Conservation (phyloP, 371 early-diverging fungal genomes). For the Fennellomyces sp. region DNA sequence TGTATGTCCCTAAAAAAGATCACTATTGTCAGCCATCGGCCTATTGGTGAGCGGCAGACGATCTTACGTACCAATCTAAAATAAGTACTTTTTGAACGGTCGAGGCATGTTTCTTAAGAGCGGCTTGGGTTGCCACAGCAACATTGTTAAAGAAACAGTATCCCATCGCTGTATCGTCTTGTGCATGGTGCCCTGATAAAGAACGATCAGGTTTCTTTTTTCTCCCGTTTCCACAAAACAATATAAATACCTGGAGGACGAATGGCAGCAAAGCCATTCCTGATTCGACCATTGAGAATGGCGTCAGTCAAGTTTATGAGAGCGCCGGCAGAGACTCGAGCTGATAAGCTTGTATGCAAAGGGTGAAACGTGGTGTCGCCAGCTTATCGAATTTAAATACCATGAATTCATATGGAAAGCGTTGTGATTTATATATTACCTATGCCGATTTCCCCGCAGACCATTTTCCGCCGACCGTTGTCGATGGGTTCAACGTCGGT, state of each 20-base stretch:
- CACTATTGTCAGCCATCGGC: neutral
- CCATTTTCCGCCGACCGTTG: constrained; percentile 50
- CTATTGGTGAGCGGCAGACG: neutral
- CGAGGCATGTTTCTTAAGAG: constrained; percentile 48
- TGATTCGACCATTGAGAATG: constrained; percentile 53
- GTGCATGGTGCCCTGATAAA: constrained; percentile 61
- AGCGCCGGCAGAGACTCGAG: constrained; percentile 59
- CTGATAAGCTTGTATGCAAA: constrained; percentile 48
- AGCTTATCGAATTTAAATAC: constrained; percentile 15
- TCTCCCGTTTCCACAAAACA: neutral
- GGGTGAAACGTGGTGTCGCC: constrained; percentile 65
- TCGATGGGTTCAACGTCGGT: constrained; percentile 28
- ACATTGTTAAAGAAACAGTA: constrained; percentile 72
- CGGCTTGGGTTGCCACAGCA: constrained; percentile 60
- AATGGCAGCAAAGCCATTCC: constrained; percentile 68
- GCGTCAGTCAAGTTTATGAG: constrained; percentile 53
- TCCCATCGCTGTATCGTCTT: constrained; percentile 66
- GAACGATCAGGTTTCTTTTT: neutral
- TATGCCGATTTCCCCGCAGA: constrained; percentile 57
- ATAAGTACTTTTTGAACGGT: constrained; percentile 56
- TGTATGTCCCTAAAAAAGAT: constrained; percentile 59
- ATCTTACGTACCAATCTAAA: constrained; percentile 51
- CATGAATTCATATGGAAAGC: neutral
- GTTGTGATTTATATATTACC: constrained; percentile 13
- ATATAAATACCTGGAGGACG: constrained; percentile 57